Evolutionary conservation across 139 green algal genomes (phyloP).

Genomic region (Pleodorina starrii): DNA sequence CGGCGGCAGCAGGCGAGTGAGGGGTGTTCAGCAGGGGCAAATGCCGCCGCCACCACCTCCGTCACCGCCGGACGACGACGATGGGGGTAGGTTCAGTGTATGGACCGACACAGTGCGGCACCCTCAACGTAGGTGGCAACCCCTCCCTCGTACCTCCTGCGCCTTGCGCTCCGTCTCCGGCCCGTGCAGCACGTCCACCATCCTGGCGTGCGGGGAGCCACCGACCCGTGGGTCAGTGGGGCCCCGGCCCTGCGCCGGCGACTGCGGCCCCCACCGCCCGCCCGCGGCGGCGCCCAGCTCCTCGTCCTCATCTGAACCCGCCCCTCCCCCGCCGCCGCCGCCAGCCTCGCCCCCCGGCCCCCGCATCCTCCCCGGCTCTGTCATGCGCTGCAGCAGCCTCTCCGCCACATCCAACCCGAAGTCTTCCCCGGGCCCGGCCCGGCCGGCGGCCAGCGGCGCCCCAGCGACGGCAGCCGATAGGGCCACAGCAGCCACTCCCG

Average conservation of each 20-base stretch:
- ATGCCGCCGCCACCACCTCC: too few species aligned
- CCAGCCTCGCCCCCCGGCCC: neutral
- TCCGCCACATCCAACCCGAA: conserved; percentile 26
- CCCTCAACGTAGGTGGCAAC: too few species aligned
- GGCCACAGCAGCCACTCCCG: too few species aligned
- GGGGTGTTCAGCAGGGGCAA: too few species aligned
- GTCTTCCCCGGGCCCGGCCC: conserved; percentile 14
- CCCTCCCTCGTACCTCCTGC: conserved; percentile 12
- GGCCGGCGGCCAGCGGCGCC: too few species aligned
- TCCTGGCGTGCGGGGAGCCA: conserved; percentile 12
- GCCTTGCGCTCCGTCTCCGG: neutral
- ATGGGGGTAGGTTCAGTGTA: too few species aligned
- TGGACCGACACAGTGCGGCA: too few species aligned
- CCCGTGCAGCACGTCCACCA: conserved; percentile 33
- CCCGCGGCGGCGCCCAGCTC: neutral
- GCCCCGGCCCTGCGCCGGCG: neutral
- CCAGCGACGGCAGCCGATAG: too few species aligned
- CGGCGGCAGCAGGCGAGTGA: too few species aligned
- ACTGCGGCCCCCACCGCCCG: neutral
- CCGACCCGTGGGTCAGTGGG: neutral
- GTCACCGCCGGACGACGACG: too few species aligned
- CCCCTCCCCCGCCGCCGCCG: too few species aligned
- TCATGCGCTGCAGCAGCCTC: conserved; percentile 14
- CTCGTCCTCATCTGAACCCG: too few species aligned
- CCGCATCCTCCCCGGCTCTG: neutral